Conservation (phyloP, 208 protist species). For the Trypanosoma theileri region DNA sequence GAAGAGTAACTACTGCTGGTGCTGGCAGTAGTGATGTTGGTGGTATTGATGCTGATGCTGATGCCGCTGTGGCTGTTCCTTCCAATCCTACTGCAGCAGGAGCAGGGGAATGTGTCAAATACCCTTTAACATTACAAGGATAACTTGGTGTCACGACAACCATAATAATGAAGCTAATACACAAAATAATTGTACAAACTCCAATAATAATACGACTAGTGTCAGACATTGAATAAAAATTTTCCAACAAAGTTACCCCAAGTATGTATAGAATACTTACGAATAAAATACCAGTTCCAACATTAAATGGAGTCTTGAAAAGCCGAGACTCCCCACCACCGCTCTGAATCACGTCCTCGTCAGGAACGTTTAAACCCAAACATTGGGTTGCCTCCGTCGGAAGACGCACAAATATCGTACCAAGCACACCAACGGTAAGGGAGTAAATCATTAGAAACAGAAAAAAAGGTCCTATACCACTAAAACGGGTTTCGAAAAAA, state of each 20-base stretch:
- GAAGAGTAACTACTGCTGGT: too few species aligned
- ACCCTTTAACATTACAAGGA: slow-evolving; percentile 42
- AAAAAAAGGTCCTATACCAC: slow-evolving; percentile 63
- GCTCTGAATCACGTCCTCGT: slow-evolving; percentile 33
- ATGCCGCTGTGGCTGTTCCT: neutral
- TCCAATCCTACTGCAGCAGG: neutral
- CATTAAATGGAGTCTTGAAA: slow-evolving; percentile 63
- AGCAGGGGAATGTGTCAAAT: slow-evolving; percentile 5
- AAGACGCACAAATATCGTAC: slow-evolving; percentile 50
- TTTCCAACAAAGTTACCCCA: slow-evolving; percentile 49
- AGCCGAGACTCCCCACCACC: slow-evolving; percentile 61
- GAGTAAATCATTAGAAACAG: slow-evolving; percentile 61
- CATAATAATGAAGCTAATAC: slow-evolving; percentile 59
- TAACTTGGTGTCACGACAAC: slow-evolving; percentile 69
- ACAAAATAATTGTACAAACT: slow-evolving; percentile 43
- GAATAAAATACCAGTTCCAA: slow-evolving; percentile 56
- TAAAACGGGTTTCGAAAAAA: slow-evolving; percentile 54
- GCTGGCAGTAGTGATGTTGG: too few species aligned
- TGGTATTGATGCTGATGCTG: neutral
- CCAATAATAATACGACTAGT: slow-evolving; percentile 44
- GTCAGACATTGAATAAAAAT: slow-evolving; percentile 33
- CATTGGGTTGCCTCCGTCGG: slow-evolving; percentile 47
- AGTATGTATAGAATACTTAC: slow-evolving; percentile 50
- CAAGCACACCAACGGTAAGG: slow-evolving; percentile 48
- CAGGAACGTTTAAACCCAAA: slow-evolving; percentile 69